phyloP scores from a whole-genome alignment of 2,329 filamentous ascomycete species.

The Cercospora janseana region DNA sequence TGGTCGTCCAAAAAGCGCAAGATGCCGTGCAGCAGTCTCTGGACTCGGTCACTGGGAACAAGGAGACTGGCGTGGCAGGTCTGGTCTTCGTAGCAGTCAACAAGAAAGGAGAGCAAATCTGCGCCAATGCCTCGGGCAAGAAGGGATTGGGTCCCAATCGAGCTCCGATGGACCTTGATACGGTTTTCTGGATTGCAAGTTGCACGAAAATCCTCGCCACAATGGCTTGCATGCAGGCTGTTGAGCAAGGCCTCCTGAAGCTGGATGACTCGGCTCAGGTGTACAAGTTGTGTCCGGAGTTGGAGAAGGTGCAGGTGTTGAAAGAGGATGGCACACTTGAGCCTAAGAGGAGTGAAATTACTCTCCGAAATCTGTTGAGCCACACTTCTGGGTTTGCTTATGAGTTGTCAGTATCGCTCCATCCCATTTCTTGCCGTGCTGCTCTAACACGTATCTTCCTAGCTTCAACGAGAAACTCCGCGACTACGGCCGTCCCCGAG shows the following conservation, averaged over 20 bases:
- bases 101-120: conserved; percentile 45
- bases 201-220: conserved; percentile 48
- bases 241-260: conserved; percentile 44
- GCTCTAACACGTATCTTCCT: background rate
- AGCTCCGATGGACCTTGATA: conserved; percentile 59
- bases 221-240: conserved; percentile 50
- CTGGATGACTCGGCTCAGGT: conserved; percentile 45
- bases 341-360: conserved; percentile 49
- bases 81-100: conserved; percentile 48
- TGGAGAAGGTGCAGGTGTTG: conserved; percentile 45
- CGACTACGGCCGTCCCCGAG: conserved; percentile 47
- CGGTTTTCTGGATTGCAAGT: conserved; percentile 57
- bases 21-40: conserved; percentile 42
- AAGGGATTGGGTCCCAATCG: conserved; percentile 38
- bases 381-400: conserved; percentile 55
- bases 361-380: conserved; percentile 50
- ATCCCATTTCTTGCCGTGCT: background rate
- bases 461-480: conserved; percentile 45
- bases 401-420: conserved; percentile 38
- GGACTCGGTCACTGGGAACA: conserved; percentile 35
- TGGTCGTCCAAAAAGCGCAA: conserved; percentile 34
- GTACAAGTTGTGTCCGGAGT: conserved; percentile 44
- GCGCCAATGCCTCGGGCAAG: conserved; percentile 45
- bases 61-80: conserved; percentile 40
- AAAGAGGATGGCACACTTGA: conserved; percentile 42